A percentile compares a stretch with the other conserved stretches of the same genome.
These are phyloP conservation scores for Penicillium desertorum DNA, from an alignment of 495 filamentous ascomycete species.

Conservation along the genomic window DNA sequence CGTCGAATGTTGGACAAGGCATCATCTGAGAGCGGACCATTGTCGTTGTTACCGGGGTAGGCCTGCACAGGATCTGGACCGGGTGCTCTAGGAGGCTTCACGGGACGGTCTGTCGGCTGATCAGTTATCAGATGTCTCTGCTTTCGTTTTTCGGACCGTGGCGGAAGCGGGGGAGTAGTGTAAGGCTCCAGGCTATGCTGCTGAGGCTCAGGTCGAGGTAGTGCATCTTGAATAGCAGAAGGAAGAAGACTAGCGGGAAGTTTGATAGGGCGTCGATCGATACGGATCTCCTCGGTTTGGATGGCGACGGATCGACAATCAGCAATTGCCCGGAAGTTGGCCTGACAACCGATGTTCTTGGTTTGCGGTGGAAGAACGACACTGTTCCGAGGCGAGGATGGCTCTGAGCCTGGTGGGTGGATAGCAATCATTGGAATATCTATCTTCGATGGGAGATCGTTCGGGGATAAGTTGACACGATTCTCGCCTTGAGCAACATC, in stretches of 20 bases:
- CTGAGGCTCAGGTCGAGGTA: conserved; percentile 25
- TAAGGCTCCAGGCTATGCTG: conserved; percentile 35
- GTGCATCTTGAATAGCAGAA: conserved; percentile 54
- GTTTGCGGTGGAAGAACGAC: conserved; percentile 64
- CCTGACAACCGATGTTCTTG: conserved; percentile 59
- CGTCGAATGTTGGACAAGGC: conserved; percentile 58
- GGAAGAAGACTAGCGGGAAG: conserved; percentile 77
- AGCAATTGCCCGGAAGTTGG: conserved; percentile 37
- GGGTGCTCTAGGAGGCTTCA: conserved; percentile 24
- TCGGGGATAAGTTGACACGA: conserved; percentile 18
- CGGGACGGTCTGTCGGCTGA: conserved; percentile 13
- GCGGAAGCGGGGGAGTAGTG: conserved; percentile 37
- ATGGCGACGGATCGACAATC: conserved; percentile 54
- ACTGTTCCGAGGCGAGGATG: conserved; percentile 59
- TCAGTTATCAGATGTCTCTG: conserved; percentile 16
- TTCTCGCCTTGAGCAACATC: conserved; percentile 19
- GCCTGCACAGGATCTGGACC: conserved; percentile 54
- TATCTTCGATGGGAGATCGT: conserved; percentile 28
- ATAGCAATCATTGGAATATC: conserved; percentile 64
- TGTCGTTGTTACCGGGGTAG: conserved; percentile 82
- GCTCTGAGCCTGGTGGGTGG: conserved; percentile 62
- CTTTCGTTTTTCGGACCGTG: conserved; percentile 31
- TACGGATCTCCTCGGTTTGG: conserved; percentile 85
- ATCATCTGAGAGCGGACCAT: conserved; percentile 66
- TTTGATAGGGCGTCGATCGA: conserved; percentile 70